These are phyloP conservation scores for Aphanomyces astaci DNA, from an alignment of 352 stramenopile species.

Conservation along the genomic window DNA sequence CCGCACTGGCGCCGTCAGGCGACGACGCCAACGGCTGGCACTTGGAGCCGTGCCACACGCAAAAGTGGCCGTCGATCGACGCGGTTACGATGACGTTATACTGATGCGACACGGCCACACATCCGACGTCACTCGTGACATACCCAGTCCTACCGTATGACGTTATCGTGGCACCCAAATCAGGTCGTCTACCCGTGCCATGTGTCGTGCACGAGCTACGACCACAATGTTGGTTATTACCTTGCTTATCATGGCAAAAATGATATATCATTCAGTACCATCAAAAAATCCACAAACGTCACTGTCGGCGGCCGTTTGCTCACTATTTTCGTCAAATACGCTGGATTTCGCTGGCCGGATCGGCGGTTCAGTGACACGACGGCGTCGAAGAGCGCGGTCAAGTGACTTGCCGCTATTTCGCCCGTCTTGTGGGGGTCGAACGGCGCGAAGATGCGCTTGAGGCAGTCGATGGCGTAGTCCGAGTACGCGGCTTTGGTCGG, in stretches of 20 bases:
- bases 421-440: slow-evolving; percentile 7
- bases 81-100: slow-evolving; percentile 18
- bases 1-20: neutral
- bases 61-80: slow-evolving; percentile 15
- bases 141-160: neutral
- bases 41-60: slow-evolving; percentile 12
- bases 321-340: neutral
- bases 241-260: no score
- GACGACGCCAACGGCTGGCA: neutral
- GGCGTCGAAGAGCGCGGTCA: neutral
- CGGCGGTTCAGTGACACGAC: slow-evolving; percentile 1
- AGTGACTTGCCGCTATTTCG: neutral
- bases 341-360: neutral
- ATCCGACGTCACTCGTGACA: neutral
- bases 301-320: neutral
- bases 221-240: neutral
- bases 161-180: slow-evolving; percentile 1
- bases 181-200: slow-evolving; percentile 6
- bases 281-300: slow-evolving; percentile 12
- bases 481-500: neutral
- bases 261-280: no score
- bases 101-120: slow-evolving; percentile 2
- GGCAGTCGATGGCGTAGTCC: slow-evolving; percentile 11
- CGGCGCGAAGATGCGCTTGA: slow-evolving; percentile 17
- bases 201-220: slow-evolving; percentile 17